Conservation (phyloP, 1,139 yeast genomes). For the Ogataea hybrid region DNA sequence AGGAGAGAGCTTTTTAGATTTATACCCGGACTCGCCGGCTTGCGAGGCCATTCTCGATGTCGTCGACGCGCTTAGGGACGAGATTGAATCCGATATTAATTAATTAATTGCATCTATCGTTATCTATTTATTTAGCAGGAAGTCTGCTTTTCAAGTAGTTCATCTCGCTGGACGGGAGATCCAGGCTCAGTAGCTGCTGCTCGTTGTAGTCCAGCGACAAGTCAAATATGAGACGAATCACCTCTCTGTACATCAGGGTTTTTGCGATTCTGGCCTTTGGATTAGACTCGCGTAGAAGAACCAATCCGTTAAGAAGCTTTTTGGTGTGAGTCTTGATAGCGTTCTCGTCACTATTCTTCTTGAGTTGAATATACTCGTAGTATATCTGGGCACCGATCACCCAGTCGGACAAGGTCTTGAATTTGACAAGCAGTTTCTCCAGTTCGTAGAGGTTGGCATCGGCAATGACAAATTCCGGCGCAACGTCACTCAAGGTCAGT, state of each 20-base stretch:
- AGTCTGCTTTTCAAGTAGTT: conserved; percentile 37
- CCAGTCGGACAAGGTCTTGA: conserved; percentile 54
- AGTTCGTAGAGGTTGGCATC: conserved; percentile 40
- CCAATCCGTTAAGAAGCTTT: conserved; percentile 45
- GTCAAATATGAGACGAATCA: conserved; percentile 35
- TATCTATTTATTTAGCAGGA: conserved; percentile 4
- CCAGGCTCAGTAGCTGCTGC: conserved; percentile 17
- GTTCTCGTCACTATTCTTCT: conserved; percentile 3
- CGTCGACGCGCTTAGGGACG: conserved; percentile 59
- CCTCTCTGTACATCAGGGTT: conserved; percentile 49
- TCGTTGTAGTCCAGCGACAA: conserved; percentile 19
- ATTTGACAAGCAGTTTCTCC: conserved; percentile 43
- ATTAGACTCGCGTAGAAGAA: conserved; percentile 35
- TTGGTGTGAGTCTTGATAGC: conserved; percentile 23
- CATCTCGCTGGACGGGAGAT: conserved; percentile 47
- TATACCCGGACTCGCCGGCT: conserved; percentile 91
- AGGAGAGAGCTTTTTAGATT: conserved; percentile 85
- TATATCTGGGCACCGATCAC: conserved; percentile 58
- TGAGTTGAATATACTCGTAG: conserved; percentile 40
- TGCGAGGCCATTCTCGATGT: conserved; percentile 82
- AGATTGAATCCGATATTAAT: conserved; percentile 21
- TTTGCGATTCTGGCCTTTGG: conserved; percentile 45
- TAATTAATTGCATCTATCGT: conserved; percentile 8
- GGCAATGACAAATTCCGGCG: conserved; percentile 62
- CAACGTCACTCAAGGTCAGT: conserved; percentile 54